Base-by-base conservation (phyloP, 2,329 filamentous ascomycete genomes). In the Ophiostoma novo-ulmi region DNA sequence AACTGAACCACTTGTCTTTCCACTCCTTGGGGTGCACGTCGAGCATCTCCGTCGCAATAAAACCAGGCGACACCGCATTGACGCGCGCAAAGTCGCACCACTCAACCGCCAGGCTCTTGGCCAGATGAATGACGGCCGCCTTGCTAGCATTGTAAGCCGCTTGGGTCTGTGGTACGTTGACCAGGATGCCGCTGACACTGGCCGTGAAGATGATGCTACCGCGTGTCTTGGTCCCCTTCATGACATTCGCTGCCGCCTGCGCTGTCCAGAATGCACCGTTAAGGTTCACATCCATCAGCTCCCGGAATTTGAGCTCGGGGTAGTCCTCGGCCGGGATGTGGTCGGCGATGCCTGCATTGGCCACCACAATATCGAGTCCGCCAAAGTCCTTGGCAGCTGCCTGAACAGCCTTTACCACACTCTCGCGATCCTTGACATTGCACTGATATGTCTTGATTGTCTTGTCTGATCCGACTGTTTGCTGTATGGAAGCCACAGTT, bases 211-310 rank as follows among this genome's bases (percentile, higher is more conserved):
- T 87, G 78, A 94, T 92, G 78, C 88, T 90, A 22, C 91, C 91
- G 38, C 61, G 26, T 31, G 84, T 82, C 68, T 86, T 83, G 35
- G 91, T 81, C 75, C 84, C 84, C 77, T 87, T 84, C 71, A 89
- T 89, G 76, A 88, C 83, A 64, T 85, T 74, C 35, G 87, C 87
- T 0, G 90, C 91, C 0, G 87, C 88, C 75, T 85, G 86, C 44
- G 91, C 91, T 76, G 88, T 91, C 84, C 91, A 94, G 80, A 91
- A 93, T 55, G 90, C 90, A 68, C 90, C 89, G 78, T 92, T 90
- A 11, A 94, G 80, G 78, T 95, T 91, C 68, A 90, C 89, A 65
- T 83, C 81, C 74, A 93, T 83, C 52, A 94, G 88, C 72, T 88
- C 85, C 67, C 84, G 84, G 80, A 91, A 91, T 75, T 87, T 85